Evolutionary conservation across 2,329 filamentous ascomycete genomes (phyloP).

Genomic region (Onygenales sp.): DNA sequence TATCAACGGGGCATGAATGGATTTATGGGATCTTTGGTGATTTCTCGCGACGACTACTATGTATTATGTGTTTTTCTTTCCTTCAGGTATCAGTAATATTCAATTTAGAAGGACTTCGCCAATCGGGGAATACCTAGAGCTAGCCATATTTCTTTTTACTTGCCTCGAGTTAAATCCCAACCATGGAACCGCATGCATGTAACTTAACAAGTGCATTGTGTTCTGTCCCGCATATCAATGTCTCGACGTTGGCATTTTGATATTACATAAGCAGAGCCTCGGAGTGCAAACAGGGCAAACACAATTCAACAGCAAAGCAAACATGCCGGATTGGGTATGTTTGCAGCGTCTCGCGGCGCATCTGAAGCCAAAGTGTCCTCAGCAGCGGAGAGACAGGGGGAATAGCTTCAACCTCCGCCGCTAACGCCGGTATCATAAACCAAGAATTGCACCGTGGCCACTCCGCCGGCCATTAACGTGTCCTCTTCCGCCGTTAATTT

Average conservation of each 20-base stretch:
- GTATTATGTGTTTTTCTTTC: too few species aligned
- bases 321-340: constrained; percentile 8
- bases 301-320: constrained; percentile 4
- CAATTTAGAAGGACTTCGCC: too few species aligned
- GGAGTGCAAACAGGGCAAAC: constrained; percentile 1
- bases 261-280: too few species aligned
- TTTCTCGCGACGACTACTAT: too few species aligned
- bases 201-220: background rate
- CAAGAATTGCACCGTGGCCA: background rate
- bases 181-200: too few species aligned
- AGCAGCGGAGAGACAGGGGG: background rate
- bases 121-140: too few species aligned
- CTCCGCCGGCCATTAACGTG: constrained; percentile 7
- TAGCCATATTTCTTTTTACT: too few species aligned
- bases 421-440: background rate
- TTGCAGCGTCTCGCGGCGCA: constrained; percentile 6
- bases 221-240: background rate
- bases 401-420: background rate
- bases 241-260: too few species aligned
- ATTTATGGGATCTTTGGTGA: too few species aligned
- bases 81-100: too few species aligned
- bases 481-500: constrained; percentile 5
- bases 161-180: too few species aligned
- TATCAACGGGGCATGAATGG: too few species aligned
- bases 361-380: constrained; percentile 16